Evolutionary conservation across 1,284 basidiomycete species (phyloP).

Genomic region (Heterobasidion occidentale): DNA sequence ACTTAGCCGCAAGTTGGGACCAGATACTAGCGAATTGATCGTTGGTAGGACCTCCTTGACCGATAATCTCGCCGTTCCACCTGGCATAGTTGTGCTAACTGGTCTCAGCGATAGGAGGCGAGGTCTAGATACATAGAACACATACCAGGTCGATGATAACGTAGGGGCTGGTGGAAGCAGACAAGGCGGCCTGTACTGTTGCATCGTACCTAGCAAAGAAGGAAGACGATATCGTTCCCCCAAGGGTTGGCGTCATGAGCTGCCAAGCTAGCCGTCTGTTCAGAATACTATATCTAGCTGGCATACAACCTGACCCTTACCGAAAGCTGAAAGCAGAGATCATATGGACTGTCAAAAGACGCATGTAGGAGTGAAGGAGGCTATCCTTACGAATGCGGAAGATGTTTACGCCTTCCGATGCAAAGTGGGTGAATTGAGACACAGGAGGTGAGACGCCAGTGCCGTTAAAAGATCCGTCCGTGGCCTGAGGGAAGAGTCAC

Average conservation of each 20-base stretch:
- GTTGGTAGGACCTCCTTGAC: constrained; percentile 53
- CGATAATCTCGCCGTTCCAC: constrained; percentile 45
- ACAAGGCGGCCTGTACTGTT: constrained; percentile 41
- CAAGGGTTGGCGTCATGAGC: constrained; percentile 40
- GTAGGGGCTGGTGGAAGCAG: constrained; percentile 30
- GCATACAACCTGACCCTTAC: constrained; percentile 10
- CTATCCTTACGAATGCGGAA: constrained; percentile 34
- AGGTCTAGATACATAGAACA: neutral
- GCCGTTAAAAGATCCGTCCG: constrained; percentile 35
- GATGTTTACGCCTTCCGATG: constrained; percentile 34
- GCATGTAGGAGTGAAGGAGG: neutral
- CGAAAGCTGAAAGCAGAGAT: constrained; percentile 17
- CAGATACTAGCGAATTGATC: constrained; percentile 47
- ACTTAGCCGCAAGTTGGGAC: constrained; percentile 43
- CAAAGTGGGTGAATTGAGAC: constrained; percentile 36
- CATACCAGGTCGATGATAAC: constrained; percentile 43
- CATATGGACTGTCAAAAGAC: neutral
- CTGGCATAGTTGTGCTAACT: constrained; percentile 44
- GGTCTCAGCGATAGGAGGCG: neutral
- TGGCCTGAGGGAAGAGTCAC: constrained; percentile 13
- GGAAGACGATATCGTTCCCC: constrained; percentile 34
- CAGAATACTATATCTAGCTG: no score
- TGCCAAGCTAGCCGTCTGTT: constrained; percentile 33
- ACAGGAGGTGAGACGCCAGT: constrained; percentile 28
- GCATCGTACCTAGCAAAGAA: constrained; percentile 40